Evolutionary conservation across 169 alveolate species (phyloP), one percentile per base, ranked within the genome.

Genomic region (Plasmodium inui): DNA sequence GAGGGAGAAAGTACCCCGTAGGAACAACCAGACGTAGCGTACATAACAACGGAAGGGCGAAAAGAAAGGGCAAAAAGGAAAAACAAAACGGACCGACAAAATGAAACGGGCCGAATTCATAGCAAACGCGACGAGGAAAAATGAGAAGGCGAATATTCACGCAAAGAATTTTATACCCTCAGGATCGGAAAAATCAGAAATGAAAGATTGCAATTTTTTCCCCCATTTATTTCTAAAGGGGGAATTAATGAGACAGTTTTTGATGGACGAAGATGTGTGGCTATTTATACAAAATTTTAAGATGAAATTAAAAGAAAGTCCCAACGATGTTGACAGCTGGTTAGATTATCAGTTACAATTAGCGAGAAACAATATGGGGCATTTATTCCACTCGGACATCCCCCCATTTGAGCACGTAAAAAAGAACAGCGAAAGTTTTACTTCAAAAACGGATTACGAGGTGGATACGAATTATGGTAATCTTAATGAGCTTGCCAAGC

Each of bases 251-350:
- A 50, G 94, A 1, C 53, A 78, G 37, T 89, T 89, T 89, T 67
- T 89, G 53, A 39, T 89, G 83, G 94, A 89, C 41, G 94, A 89
- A 80, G 90, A 89, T 80, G 74, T 80, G 37, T 89, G 94, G 94
- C 50, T 89, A 34, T 89, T 89, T 67, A 89, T 89, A 81, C 94
- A 89, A 89, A 89, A 78, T 44, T 79, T 89, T 30, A 89, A 89
- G 44, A 78, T 71, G 30, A 89, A 89, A 67, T 81, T 89, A 89
- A 89, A 89, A 41, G 94, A 89, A 80, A 53, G 82, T 81, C 83
- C 89, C 1, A 32, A 17, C 22, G 94, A 81, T 67, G 37, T 89
- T 9, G 94, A 89, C 19, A 61, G 5, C n/a, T 89, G 94, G 94
- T 41, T 89, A 37, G 94, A 89, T 30, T 22, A 79, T 70, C 94